Base-by-base conservation (phyloP, 2,329 filamentous ascomycete species). In the Colletotrichum neosansevieriae region DNA sequence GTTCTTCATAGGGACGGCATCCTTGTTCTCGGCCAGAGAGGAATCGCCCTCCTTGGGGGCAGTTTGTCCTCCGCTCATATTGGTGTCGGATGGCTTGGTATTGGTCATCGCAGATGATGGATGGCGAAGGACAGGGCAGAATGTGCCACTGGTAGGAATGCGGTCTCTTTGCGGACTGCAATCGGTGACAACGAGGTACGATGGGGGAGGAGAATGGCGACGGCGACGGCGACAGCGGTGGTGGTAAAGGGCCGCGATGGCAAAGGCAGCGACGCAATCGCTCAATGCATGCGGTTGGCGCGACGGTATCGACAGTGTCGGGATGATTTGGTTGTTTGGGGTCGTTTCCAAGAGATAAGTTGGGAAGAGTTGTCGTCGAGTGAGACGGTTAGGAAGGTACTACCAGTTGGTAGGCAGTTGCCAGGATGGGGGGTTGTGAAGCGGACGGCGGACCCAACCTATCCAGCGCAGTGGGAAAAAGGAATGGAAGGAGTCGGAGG, bases 1-100 rank as follows among this genome's bases (percentile, higher is more conserved):
- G 61, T 70, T 75, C 67, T 77, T 74, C 79, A 81, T 79, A 54
- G 76, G 75, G 36, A 81, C 77, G 64, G 79, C 78, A 71, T 80
- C 80, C 58, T 71, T 75, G 62, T 77, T 76, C 70, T 80, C 78
- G 36, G 76, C 72, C 64, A 79, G 74, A 34, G 75, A 73, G 64
- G 71, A 65, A 57, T 77, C 74, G 61, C 61, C 61, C 15, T 67
- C 58, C 51, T 67, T 69, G 17, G 44, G 42, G 29, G 56, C 11
- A 6, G 42, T 21, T 45, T 76, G 77, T 71, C 73, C 76, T 73
- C 76, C 75, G 66, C 69, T 75, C 73, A 74, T 76, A 72, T 74
- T 75, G 71, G 76, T 71, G 70, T 79, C 76, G 74, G 74, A 69
- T 66, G 74, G 68, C 42, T 66, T 67, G 50, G 66, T 61, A 17